A percentile compares a stretch with the other conserved stretches of the same genome.
Evolutionary conservation across 140 eudicot genomes (phyloP).

Genomic region (Anethum foeniculum): DNA sequence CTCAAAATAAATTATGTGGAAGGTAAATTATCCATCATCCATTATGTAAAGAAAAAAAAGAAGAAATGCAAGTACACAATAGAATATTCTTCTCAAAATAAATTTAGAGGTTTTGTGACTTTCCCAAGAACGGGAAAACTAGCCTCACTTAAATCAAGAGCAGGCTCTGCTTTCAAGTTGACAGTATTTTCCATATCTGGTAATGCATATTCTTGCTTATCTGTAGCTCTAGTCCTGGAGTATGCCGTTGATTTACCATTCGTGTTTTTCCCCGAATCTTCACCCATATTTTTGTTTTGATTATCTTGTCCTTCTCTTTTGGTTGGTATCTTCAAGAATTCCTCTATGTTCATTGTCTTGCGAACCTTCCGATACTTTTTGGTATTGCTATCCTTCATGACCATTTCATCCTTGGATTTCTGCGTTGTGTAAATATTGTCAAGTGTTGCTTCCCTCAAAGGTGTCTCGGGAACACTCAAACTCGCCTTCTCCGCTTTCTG

Average conservation of each 20-base stretch:
- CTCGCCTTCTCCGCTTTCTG: background rate
- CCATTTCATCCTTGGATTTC: too few relatives aligned
- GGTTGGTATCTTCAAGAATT: background rate
- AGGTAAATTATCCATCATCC: too few relatives aligned
- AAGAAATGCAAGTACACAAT: too few relatives aligned
- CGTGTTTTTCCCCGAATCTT: background rate
- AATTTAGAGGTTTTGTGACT: background rate
- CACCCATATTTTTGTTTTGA: background rate
- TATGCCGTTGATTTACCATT: too few relatives aligned
- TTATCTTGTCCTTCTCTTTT: background rate
- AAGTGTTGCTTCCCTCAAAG: background rate
- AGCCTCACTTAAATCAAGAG: background rate
- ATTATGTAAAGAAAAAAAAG: too few relatives aligned
- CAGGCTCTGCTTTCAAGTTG: background rate
- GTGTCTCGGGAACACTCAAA: background rate
- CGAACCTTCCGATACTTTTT: background rate
- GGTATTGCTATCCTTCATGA: background rate
- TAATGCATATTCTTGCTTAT: background rate
- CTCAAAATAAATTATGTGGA: background rate
- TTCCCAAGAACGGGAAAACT: background rate
- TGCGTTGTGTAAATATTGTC: background rate
- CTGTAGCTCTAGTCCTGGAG: background rate
- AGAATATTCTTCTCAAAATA: background rate
- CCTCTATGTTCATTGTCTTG: background rate
- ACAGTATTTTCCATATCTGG: too few relatives aligned